phyloP scores from a whole-genome alignment of 2,329 filamentous ascomycete genomes.

The Aspergillus sergii region DNA sequence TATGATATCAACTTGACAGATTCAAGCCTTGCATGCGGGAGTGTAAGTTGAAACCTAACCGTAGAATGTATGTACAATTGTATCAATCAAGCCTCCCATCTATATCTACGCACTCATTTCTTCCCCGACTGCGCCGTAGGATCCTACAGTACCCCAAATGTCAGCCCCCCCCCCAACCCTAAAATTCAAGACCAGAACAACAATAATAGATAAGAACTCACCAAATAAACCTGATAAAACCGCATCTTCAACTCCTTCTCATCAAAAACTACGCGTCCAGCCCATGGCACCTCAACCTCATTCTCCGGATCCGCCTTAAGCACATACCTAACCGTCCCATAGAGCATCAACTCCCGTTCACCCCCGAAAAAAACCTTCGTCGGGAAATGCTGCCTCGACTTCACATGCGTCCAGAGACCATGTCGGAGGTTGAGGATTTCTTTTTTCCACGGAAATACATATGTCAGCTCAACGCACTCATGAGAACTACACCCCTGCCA shows the following conservation, averaged over 20 bases:
- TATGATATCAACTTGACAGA: constrained; percentile 1
- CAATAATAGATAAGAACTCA: constrained; percentile 25
- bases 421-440: constrained; percentile 39
- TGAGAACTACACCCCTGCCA: too few relatives aligned
- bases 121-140: constrained; percentile 37
- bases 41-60: neutral
- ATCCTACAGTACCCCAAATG: constrained; percentile 27
- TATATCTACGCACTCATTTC: constrained; percentile 24
- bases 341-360: constrained; percentile 40
- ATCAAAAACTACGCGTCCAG: constrained; percentile 39
- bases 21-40: constrained; percentile 2
- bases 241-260: constrained; percentile 35
- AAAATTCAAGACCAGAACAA: neutral
- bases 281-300: constrained; percentile 42
- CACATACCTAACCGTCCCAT: constrained; percentile 39
- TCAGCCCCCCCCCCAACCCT: neutral
- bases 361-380: constrained; percentile 35
- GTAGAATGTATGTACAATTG: constrained; percentile 1
- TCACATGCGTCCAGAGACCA: constrained; percentile 40
- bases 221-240: constrained; percentile 46
- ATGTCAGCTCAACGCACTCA: too few relatives aligned
- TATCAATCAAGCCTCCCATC: neutral
- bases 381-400: constrained; percentile 35
- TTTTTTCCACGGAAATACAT: constrained; percentile 12
- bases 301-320: constrained; percentile 31